Conservation (phyloP, 129 eudicot species). For the Flaveria sonorensis region DNA sequence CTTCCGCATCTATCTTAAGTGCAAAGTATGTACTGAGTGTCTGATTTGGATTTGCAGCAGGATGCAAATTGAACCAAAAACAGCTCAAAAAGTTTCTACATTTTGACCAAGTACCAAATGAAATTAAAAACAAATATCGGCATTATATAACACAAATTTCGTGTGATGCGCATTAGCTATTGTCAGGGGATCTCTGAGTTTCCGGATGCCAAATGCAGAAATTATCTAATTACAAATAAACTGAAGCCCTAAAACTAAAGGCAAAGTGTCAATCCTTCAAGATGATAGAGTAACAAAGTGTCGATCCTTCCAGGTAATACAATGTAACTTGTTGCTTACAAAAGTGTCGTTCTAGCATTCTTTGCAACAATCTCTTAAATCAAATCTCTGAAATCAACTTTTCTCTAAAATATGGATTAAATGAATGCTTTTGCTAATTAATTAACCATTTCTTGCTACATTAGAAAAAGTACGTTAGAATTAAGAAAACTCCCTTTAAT, state of each 20-base stretch:
- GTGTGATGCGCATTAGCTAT: neutral
- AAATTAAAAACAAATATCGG: neutral
- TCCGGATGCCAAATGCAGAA: neutral
- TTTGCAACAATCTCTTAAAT: neutral
- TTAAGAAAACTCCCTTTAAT: neutral
- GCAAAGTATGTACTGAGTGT: neutral
- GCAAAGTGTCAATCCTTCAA: too few species aligned
- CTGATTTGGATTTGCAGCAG: neutral
- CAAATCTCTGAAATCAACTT: neutral
- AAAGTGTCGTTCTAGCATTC: neutral
- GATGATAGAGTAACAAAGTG: neutral
- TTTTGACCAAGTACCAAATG: neutral
- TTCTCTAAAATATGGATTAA: neutral
- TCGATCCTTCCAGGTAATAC: neutral
- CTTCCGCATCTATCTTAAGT: neutral
- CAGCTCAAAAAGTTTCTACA: slow-evolving; percentile 5
- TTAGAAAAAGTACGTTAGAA: neutral
- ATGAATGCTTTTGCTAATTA: neutral
- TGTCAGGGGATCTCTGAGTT: neutral
- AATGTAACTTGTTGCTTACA: neutral
- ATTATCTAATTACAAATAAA: neutral
- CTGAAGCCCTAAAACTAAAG: neutral
- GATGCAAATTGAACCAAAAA: neutral
- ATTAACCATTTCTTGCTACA: neutral
- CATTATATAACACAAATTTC: neutral